A percentile compares a stretch with the other conserved stretches of the same genome.
Conservation (phyloP, 1,139 yeast species). For the Nadsonia starkeyi-henricii region DNA sequence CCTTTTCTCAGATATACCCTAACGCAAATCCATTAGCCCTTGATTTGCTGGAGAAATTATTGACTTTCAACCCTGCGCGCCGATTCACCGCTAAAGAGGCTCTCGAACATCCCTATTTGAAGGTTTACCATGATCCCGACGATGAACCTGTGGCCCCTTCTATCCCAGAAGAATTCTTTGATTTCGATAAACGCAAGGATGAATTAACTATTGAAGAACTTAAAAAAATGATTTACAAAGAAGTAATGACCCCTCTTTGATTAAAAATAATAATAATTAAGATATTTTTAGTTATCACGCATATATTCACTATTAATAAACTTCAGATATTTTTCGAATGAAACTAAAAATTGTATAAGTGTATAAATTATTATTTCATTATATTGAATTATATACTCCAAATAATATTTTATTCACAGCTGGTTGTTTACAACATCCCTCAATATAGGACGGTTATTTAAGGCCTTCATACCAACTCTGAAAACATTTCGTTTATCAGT, state of each 20-base stretch:
- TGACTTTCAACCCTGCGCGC: conserved; percentile 67
- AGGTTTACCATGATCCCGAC: conserved; percentile 62
- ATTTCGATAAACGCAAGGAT: conserved; percentile 65
- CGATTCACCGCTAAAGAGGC: conserved; percentile 76
- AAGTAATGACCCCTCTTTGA: conserved; percentile 26
- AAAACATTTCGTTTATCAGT: not conserved
- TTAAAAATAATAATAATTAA: not conserved
- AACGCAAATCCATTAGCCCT: conserved; percentile 52
- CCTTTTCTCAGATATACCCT: conserved; percentile 36
- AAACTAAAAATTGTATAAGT: no score
- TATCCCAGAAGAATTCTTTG: conserved; percentile 66
- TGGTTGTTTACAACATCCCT: not conserved
- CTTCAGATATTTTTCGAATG: not conserved
- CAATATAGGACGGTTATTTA: not conserved
- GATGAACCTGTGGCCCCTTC: conserved; percentile 74
- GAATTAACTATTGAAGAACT: conserved; percentile 56
- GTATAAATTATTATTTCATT: no score
- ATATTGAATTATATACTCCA: no score
- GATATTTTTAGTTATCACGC: no score
- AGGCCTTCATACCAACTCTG: not conserved
- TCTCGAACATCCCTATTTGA: conserved; percentile 66
- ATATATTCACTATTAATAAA: no score
- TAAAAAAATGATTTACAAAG: conserved; percentile 55
- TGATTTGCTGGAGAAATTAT: conserved; percentile 60
- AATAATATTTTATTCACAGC: no score